phyloP scores from a whole-genome alignment of 179 eudicot species.

The Vitellaria paradoxa region DNA sequence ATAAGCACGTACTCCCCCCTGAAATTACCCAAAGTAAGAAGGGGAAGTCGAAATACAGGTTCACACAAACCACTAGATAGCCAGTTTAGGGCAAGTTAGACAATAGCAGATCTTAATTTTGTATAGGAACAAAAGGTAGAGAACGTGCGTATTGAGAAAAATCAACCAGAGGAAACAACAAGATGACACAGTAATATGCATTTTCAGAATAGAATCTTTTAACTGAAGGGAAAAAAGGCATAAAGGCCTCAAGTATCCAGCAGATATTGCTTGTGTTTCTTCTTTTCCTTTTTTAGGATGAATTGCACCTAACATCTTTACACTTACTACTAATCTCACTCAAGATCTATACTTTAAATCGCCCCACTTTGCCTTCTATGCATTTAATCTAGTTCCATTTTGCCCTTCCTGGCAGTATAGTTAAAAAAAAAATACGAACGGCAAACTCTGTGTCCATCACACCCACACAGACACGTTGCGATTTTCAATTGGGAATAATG shows the following conservation, averaged over 20 bases:
- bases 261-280: neutral
- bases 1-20: slow-evolving; percentile 97
- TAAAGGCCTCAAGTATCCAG: neutral
- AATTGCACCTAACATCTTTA: no score
- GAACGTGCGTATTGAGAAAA: neutral
- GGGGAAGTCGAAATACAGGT: neutral
- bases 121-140: neutral
- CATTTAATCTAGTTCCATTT: no score
- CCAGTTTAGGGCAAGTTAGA: neutral
- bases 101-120: neutral
- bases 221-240: neutral
- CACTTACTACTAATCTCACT: no score
- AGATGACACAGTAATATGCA: neutral
- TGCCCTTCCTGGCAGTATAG: no score
- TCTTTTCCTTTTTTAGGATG: neutral
- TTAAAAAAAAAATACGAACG: no score
- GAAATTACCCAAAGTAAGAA: neutral
- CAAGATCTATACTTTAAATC: no score
- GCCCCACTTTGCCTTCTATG: no score
- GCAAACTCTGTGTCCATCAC: no score
- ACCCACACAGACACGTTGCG: no score
- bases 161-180: neutral
- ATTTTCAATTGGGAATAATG: no score
- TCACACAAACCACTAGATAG: neutral
- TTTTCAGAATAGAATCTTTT: neutral